A percentile compares a stretch with the other conserved stretches of the same genome.
These are phyloP conservation scores for Oryza meyeriana DNA, from an alignment of 176 grass and related monocot species.

Conservation along the genomic window DNA sequence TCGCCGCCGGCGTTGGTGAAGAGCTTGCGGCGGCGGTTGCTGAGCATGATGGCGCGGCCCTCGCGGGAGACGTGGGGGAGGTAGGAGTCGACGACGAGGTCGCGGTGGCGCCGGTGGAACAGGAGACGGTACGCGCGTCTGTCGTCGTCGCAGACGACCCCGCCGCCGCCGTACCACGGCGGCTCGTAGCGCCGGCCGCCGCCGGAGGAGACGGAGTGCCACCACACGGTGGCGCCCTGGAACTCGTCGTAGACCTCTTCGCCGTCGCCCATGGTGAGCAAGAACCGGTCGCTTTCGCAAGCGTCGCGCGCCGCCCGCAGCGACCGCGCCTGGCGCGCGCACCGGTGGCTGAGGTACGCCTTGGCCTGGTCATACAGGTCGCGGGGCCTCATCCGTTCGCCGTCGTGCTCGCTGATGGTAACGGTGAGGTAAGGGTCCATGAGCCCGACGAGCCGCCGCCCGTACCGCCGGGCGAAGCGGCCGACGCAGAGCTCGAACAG, in stretches of 20 bases:
- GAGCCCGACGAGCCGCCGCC: not conserved
- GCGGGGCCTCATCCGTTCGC: not conserved
- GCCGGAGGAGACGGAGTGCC: no score
- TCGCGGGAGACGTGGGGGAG: no score
- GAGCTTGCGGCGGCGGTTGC: not conserved
- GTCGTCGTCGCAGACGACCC: no score
- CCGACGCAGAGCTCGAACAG: not conserved
- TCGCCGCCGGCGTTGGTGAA: no score
- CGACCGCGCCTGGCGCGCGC: not conserved
- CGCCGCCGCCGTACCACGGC: no score
- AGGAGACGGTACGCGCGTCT: no score
- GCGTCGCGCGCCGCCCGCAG: conserved; percentile 9
- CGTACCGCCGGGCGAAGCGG: conserved; percentile 1
- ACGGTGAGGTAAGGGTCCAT: conserved; percentile 32
- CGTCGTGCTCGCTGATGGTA: conserved; percentile 28
- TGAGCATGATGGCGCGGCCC: not conserved
- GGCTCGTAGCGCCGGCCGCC: no score
- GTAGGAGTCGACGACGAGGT: not conserved
- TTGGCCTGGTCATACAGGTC: conserved; percentile 13
- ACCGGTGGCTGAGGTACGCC: conserved; percentile 27
- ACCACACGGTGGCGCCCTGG: no score
- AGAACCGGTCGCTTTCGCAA: no score
- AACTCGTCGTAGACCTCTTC: no score
- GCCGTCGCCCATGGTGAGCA: no score
- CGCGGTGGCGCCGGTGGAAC: no score